phyloP scores from a whole-genome alignment of 2,329 filamentous ascomycete species.

The Penicillium sp. region DNA sequence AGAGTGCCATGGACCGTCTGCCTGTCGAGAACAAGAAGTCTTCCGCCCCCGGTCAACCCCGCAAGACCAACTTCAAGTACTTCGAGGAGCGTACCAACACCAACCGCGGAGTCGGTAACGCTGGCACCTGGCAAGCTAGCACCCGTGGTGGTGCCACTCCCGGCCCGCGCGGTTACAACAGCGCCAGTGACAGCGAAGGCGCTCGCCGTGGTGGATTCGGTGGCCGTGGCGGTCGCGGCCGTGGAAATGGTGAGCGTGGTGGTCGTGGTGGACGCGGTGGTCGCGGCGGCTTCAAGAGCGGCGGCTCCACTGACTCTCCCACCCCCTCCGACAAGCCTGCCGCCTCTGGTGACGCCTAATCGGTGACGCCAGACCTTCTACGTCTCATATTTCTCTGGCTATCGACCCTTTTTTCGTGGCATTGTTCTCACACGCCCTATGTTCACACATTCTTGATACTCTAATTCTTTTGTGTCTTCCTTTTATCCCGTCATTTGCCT shows the following conservation, averaged over 20 bases:
- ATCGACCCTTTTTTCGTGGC: conserved; percentile 15
- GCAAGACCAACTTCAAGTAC: conserved; percentile 78
- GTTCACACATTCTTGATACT: conserved; percentile 22
- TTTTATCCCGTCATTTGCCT: conserved; percentile 23
- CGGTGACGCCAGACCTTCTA: conserved; percentile 16
- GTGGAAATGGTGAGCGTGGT: conserved; percentile 52
- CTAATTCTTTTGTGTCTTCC: conserved; percentile 31
- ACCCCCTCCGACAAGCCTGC: conserved; percentile 39
- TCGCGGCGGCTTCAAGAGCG: conserved; percentile 61
- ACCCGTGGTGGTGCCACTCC: conserved; percentile 67
- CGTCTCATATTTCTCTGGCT: conserved; percentile 16
- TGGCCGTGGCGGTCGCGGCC: conserved; percentile 55
- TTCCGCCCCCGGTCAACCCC: conserved; percentile 65
- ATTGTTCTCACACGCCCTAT: conserved; percentile 16
- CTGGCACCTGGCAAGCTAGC: conserved; percentile 58
- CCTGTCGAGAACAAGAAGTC: conserved; percentile 73
- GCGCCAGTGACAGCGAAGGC: conserved; percentile 75
- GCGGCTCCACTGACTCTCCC: conserved; percentile 36
- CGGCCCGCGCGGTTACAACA: conserved; percentile 76
- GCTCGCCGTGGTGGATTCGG: conserved; percentile 65
- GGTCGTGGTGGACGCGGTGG: conserved; percentile 58
- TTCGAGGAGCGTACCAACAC: conserved; percentile 68
- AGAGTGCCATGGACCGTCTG: conserved; percentile 73
- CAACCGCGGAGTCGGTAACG: conserved; percentile 50
- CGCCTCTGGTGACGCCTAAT: conserved; percentile 36